Evolutionary conservation across 164 flowering plant species (phyloP).

Genomic region (Akebia trifoliata): DNA sequence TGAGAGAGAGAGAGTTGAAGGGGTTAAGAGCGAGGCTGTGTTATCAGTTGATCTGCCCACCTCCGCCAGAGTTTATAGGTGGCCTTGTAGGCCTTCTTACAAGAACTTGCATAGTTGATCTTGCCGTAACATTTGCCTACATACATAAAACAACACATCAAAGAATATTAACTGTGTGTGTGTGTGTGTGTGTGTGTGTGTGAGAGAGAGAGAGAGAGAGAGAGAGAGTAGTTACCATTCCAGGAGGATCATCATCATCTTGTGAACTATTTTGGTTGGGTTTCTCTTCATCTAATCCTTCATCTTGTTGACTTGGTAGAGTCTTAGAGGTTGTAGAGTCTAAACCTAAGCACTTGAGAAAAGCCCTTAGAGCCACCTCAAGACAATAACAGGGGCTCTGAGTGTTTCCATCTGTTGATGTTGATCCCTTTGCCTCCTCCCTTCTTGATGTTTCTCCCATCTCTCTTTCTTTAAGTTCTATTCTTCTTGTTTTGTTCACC

Average conservation of each 20-base stretch:
- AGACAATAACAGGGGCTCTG: slow-evolving; percentile 12
- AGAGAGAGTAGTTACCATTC: no score
- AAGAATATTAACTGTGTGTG: not conserved
- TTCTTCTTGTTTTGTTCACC: no score
- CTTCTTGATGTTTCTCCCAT: not conserved
- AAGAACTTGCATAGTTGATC: not conserved
- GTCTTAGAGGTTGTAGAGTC: not conserved
- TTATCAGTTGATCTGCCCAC: slow-evolving; percentile 27
- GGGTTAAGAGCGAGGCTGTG: no score
- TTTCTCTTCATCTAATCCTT: no score
- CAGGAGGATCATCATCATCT: no score
- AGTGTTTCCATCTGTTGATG: no score
- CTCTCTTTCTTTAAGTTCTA: not conserved
- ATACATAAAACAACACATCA: not conserved
- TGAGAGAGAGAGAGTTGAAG: no score
- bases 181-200: not conserved
- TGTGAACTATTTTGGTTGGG: no score
- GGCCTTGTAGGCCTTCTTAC: slow-evolving; percentile 22
- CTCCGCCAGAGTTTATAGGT: slow-evolving; percentile 21
- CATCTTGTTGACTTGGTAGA: not conserved
- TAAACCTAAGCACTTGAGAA: slow-evolving; percentile 16
- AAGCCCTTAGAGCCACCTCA: slow-evolving; percentile 10
- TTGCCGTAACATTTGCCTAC: slow-evolving; percentile 12
- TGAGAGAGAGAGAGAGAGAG: slow-evolving; percentile 9
- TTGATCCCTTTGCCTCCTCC: no score